Percentiles rank a stretch among this genome's conserved stretches.
phyloP scores from a whole-genome alignment of 1,284 basidiomycete genomes.

The Apiotrichum gamsii region DNA sequence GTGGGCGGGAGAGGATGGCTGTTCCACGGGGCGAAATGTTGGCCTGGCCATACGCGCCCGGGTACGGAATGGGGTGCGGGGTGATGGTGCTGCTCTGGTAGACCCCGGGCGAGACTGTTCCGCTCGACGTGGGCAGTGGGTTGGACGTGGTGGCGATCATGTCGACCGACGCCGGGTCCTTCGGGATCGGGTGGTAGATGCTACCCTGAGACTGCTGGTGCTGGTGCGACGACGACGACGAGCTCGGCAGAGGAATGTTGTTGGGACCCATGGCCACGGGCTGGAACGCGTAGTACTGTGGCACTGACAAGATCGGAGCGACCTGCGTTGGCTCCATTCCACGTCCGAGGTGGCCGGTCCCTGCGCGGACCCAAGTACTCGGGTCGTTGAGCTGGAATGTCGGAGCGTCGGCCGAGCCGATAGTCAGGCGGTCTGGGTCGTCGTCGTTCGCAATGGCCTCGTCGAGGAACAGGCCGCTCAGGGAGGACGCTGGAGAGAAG shows the following conservation, averaged over 20 bases:
- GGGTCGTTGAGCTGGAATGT: constrained; percentile 12
- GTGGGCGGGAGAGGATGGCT: too few relatives aligned
- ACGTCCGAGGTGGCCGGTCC: constrained; percentile 12
- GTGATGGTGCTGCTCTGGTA: constrained; percentile 6
- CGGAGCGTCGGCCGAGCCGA: constrained; percentile 17
- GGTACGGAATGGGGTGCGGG: not conserved
- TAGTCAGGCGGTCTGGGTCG: constrained; percentile 16
- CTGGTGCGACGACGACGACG: not conserved
- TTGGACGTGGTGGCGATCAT: not conserved
- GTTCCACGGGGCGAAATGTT: not conserved
- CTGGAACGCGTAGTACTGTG: too few relatives aligned
- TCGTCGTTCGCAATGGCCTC: not conserved
- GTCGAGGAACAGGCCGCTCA: constrained; percentile 1
- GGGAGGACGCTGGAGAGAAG: not conserved
- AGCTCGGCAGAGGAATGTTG: not conserved
- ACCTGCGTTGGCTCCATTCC: constrained; percentile 1
- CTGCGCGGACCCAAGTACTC: constrained; percentile 20
- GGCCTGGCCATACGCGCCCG: not conserved
- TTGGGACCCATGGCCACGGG: too few relatives aligned
- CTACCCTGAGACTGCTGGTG: too few relatives aligned
- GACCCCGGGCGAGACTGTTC: constrained; percentile 21
- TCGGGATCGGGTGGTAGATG: too few relatives aligned
- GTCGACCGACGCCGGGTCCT: not conserved
- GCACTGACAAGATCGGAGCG: not conserved
- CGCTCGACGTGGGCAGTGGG: not conserved